phyloP scores from a whole-genome alignment of 148 eudicot species.

The Camellia japonica region DNA sequence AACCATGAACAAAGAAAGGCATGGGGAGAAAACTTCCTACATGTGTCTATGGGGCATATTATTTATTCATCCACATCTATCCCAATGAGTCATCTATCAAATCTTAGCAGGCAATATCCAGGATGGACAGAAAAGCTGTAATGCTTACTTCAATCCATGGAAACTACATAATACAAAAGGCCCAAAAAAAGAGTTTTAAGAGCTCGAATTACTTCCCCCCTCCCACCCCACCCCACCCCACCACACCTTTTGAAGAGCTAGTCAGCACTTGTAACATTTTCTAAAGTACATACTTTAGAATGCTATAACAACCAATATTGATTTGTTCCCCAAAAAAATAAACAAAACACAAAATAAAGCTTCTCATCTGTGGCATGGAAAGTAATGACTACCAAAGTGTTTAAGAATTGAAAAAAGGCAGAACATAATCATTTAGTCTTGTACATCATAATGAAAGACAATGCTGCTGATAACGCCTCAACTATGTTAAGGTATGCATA shows the following conservation, averaged over 20 bases:
- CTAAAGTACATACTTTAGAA: not conserved
- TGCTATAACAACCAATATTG: not conserved
- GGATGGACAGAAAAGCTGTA: too few relatives aligned
- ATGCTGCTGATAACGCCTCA: constrained; percentile 1
- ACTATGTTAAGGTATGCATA: not conserved
- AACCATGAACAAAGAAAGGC: too few relatives aligned
- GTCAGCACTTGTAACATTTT: not conserved
- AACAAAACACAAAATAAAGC: too few relatives aligned
- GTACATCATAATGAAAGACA: not conserved
- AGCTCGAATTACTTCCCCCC: not conserved
- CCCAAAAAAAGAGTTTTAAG: not conserved
- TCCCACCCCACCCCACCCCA: not conserved
- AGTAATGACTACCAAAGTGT: not conserved
- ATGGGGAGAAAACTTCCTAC: too few relatives aligned
- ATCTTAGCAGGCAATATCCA: too few relatives aligned
- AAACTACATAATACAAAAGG: too few relatives aligned
- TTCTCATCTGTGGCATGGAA: not conserved
- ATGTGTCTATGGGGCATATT: too few relatives aligned
- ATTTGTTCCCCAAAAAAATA: not conserved
- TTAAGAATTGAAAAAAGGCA: not conserved
- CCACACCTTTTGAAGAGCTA: not conserved
- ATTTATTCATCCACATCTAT: too few relatives aligned
- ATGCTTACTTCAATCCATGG: too few relatives aligned
- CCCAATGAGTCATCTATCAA: too few relatives aligned
- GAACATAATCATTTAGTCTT: not conserved